Percentiles rank a stretch among this genome's conserved stretches.
phyloP scores from a whole-genome alignment of 352 stramenopile genomes.

The Globisporangium apiculatum region DNA sequence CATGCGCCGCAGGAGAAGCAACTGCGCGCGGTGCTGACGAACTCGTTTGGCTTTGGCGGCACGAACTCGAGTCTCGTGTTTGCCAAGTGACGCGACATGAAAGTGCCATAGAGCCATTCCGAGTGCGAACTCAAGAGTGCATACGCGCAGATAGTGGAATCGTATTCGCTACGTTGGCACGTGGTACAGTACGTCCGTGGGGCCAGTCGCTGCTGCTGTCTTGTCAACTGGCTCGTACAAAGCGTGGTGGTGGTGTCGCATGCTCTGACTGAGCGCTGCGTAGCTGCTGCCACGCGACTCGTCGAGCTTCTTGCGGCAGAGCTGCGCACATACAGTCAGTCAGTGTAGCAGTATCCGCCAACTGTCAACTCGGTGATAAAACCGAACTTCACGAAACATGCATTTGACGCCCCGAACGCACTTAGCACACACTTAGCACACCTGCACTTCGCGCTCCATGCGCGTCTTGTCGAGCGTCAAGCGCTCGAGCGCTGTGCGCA shows the following conservation, averaged over 20 bases:
- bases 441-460: conserved; percentile 51
- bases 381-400: too few relatives aligned
- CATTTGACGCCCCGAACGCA: too few relatives aligned
- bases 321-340: conserved; percentile 10
- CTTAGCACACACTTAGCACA: conserved; percentile 8
- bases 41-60: conserved; percentile 98
- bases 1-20: conserved; percentile 61
- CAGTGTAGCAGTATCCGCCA: too few relatives aligned
- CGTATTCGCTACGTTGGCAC: conserved; percentile 17
- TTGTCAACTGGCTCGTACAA: conserved; percentile 22
- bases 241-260: conserved; percentile 7
- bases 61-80: conserved; percentile 91
- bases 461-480: conserved; percentile 56
- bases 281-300: conserved; percentile 41
- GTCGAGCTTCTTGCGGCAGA: conserved; percentile 48
- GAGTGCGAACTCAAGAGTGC: too few relatives aligned
- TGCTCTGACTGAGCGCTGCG: neutral
- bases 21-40: conserved; percentile 83
- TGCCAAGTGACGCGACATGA: conserved; percentile 29
- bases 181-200: conserved; percentile 17
- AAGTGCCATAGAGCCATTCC: too few relatives aligned
- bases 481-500: conserved; percentile 48
- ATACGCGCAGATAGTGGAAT: too few relatives aligned
- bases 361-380: too few relatives aligned
- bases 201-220: neutral